Base-by-base conservation (phyloP, 495 filamentous ascomycete species). In the Hamigera avellanea region DNA sequence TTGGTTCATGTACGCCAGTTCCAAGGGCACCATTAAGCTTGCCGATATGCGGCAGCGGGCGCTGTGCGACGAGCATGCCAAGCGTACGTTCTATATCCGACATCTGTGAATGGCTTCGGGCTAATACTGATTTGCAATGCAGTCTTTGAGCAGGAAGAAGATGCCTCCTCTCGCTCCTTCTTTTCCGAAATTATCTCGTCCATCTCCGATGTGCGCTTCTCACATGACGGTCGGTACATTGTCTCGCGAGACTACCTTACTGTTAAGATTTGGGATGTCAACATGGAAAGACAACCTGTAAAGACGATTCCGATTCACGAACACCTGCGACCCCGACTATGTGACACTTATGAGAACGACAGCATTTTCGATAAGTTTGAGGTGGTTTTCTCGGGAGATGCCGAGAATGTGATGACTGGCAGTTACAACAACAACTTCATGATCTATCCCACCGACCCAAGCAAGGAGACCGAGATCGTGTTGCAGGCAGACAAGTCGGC, bases 351-450 rank as follows among this genome's bases (percentile, higher is more conserved):
- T 53, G 91, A 98, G 61, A 98, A 98, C 45, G 91, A 98, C 54
- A 93, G 86, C 59, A 98, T 98, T 53, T 98, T 98, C 50, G 91
- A 98, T 70, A 98, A 98, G 59, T 98, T 98, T 45, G 91, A 98
- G 64, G 91, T 98, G 39, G 93, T 96, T 26, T 96, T 98, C 62
- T 95, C 89, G 2, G 91, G 91, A 12, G 91, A 96, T 58, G 86
- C 86, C 7, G 89, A 93, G 68, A 95, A 98, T 51, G 91, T 96
- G 40, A 98, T 98, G 91, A 98, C 91, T 5, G 91, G 91, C 46
- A 93, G 85, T 56, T 98, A 98, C 70, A 98, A 98, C 75, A 98
- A 98, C 65, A 98, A 98, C 65, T 98, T 98, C 70, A 98, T 98
- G 91, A 98, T 98, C 49, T 98, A 98, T 61, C 91, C 91, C 1